Percentiles rank a stretch among this genome's conserved stretches.
These are phyloP conservation scores for Abortiporus biennis DNA, from an alignment of 1,284 basidiomycete species.

Conservation along the genomic window DNA sequence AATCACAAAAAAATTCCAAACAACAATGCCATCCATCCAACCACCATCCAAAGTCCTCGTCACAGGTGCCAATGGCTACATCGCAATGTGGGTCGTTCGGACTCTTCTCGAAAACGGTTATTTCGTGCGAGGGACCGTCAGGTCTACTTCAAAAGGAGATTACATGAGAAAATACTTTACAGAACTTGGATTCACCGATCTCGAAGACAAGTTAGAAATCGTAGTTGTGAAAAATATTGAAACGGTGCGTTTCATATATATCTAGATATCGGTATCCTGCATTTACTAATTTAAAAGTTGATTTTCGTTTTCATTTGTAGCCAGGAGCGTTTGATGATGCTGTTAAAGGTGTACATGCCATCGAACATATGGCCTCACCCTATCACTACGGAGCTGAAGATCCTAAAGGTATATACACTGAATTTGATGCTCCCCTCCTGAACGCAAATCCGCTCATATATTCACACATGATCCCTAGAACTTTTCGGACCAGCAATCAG, in stretches of 20 bases:
- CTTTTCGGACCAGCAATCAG: conserved; percentile 58
- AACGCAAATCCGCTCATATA: background rate
- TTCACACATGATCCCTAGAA: conserved; percentile 30
- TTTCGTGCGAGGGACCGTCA: conserved; percentile 42
- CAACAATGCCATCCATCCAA: conserved; percentile 9
- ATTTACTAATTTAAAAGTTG: conserved; percentile 23
- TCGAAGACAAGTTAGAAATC: conserved; percentile 2
- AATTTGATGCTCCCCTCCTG: background rate
- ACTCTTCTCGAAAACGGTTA: conserved; percentile 26
- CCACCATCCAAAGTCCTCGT: conserved; percentile 21
- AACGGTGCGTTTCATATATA: conserved; percentile 27
- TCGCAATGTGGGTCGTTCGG: conserved; percentile 25
- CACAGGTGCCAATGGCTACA: conserved; percentile 25
- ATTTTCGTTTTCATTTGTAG: conserved; percentile 20
- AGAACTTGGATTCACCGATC: background rate
- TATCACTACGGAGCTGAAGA: conserved; percentile 31
- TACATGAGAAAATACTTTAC: conserved; percentile 22
- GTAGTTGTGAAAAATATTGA: conserved; percentile 2
- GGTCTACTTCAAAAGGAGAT: conserved; percentile 36
- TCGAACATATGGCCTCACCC: conserved; percentile 54
- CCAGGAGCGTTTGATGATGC: conserved; percentile 58
- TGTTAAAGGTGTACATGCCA: conserved; percentile 58
- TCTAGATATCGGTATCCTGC: conserved; percentile 8
- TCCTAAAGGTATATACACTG: conserved; percentile 24
- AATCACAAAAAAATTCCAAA: too few species aligned